phyloP scores from a whole-genome alignment of 2,329 filamentous ascomycete genomes.

The Arthrinium phaeospermum region DNA sequence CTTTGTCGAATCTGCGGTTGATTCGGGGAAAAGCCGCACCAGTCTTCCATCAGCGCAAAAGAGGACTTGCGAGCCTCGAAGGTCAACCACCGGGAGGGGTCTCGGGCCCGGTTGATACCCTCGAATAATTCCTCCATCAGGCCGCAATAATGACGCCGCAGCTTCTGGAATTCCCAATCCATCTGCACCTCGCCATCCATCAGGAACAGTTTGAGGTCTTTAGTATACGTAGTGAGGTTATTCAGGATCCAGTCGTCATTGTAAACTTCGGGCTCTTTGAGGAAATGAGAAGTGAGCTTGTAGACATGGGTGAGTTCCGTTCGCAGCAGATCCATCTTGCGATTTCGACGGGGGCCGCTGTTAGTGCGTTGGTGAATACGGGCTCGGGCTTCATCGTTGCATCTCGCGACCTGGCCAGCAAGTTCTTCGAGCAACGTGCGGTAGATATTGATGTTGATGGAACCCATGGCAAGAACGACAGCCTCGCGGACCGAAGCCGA shows the following conservation, averaged over 20 bases:
- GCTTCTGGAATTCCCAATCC: slow-evolving; percentile 91
- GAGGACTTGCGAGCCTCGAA: slow-evolving; percentile 96
- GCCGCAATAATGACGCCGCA: slow-evolving; percentile 92
- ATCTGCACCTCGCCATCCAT: slow-evolving; percentile 95
- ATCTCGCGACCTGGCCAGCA: slow-evolving; percentile 82
- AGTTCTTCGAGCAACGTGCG: slow-evolving; percentile 88
- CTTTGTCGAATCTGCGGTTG: slow-evolving; percentile 80
- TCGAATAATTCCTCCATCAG: slow-evolving; percentile 93
- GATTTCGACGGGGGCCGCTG: slow-evolving; percentile 81
- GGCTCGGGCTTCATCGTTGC: slow-evolving; percentile 86
- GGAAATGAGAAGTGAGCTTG: slow-evolving; percentile 88
- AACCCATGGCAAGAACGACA: slow-evolving; percentile 88
- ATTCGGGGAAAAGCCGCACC: slow-evolving; percentile 97
- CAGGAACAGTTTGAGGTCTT: slow-evolving; percentile 90
- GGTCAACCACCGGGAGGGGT: slow-evolving; percentile 93
- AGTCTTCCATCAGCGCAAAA: slow-evolving; percentile 97
- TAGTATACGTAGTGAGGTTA: slow-evolving; percentile 87
- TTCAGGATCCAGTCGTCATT: slow-evolving; percentile 89
- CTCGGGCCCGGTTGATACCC: slow-evolving; percentile 82
- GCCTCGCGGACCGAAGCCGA: slow-evolving; percentile 85
- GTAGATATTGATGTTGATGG: slow-evolving; percentile 94
- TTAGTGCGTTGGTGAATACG: slow-evolving; percentile 86
- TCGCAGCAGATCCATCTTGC: slow-evolving; percentile 82
- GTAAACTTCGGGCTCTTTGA: slow-evolving; percentile 78
- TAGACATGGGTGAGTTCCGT: slow-evolving; percentile 98